A percentile compares a stretch with the other conserved stretches of the same genome.
Conservation (phyloP, 78 protist species). For the Planoprotostelium fungivorum region DNA sequence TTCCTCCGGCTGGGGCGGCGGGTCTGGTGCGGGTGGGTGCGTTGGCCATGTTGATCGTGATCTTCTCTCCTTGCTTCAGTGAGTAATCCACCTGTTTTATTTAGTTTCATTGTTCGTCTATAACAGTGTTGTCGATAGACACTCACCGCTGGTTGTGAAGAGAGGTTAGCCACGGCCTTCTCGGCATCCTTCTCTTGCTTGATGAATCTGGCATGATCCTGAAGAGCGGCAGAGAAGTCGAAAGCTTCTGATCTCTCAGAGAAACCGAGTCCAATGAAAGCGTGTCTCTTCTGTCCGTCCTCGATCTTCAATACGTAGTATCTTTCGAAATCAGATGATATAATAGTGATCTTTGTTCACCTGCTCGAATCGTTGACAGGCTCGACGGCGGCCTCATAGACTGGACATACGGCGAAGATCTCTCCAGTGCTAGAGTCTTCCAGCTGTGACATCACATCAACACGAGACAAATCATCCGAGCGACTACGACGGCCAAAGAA, state of each 20-base stretch:
- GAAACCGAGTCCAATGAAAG: conserved; percentile 73
- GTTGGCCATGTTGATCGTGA: neutral
- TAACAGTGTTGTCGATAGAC: neutral
- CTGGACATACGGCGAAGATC: conserved; percentile 67
- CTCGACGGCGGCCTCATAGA: conserved; percentile 46
- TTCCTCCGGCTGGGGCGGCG: neutral
- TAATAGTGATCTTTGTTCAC: too few species aligned
- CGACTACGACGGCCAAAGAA: too few species aligned
- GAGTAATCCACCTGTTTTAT: neutral
- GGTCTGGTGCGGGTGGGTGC: neutral
- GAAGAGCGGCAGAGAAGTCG: conserved; percentile 68
- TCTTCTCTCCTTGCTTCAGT: neutral
- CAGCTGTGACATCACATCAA: conserved; percentile 1
- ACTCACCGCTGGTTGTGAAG: neutral
- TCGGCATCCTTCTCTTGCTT: neutral
- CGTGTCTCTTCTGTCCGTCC: conserved; percentile 61
- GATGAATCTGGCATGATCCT: conserved; percentile 38
- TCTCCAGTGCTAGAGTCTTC: conserved; percentile 54
- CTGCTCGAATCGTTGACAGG: conserved; percentile 71
- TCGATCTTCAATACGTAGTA: conserved; percentile 68
- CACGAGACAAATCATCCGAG: too few species aligned
- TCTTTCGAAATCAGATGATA: too few species aligned
- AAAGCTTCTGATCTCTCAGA: conserved; percentile 71
- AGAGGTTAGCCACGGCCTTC: neutral
- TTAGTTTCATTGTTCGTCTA: neutral